These are phyloP conservation scores for Zygotorulaspora danielsina DNA, from an alignment of 805 yeast genomes.

Conservation along the genomic window DNA sequence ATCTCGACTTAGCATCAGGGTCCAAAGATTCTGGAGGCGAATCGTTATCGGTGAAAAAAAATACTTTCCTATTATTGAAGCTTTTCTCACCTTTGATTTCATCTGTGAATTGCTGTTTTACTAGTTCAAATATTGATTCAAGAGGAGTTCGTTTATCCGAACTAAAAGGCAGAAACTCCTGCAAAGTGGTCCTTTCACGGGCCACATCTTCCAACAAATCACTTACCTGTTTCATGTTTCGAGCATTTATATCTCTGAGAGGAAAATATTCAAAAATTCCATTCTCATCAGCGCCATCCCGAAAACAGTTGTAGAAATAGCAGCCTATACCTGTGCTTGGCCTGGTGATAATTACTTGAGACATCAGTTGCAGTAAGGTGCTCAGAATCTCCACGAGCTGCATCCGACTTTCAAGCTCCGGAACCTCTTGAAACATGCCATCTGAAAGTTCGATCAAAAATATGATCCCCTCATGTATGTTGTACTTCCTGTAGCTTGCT, in stretches of 20 bases:
- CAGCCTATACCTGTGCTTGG: conserved; percentile 76
- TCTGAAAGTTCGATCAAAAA: conserved; percentile 58
- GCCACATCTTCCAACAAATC: conserved; percentile 46
- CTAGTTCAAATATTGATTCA: conserved; percentile 44
- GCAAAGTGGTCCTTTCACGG: conserved; percentile 24
- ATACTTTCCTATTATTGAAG: conserved; percentile 55
- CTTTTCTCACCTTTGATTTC: conserved; percentile 38
- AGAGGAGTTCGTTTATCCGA: conserved; percentile 33
- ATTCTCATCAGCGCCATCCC: conserved; percentile 31
- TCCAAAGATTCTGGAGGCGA: conserved; percentile 50
- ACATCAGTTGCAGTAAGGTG: conserved; percentile 57
- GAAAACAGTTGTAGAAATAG: conserved; percentile 50
- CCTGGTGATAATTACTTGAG: conserved; percentile 57
- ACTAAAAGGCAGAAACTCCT: conserved; percentile 32
- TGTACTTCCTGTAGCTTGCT: conserved; percentile 32
- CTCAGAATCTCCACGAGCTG: conserved; percentile 51
- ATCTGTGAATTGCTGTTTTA: conserved; percentile 52
- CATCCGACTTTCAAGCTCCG: conserved; percentile 34
- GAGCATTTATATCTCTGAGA: conserved; percentile 50
- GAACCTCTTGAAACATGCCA: conserved; percentile 40
- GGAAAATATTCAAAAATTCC: conserved; percentile 51
- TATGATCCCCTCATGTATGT: conserved; percentile 57
- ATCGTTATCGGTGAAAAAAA: conserved; percentile 74
- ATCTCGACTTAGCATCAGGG: conserved; percentile 40
- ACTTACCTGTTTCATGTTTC: conserved; percentile 53